A percentile compares a stretch with the other conserved stretches of the same genome.
phyloP scores from a whole-genome alignment of 75 land plant genomes.

The Selaginella moellendorffii region DNA sequence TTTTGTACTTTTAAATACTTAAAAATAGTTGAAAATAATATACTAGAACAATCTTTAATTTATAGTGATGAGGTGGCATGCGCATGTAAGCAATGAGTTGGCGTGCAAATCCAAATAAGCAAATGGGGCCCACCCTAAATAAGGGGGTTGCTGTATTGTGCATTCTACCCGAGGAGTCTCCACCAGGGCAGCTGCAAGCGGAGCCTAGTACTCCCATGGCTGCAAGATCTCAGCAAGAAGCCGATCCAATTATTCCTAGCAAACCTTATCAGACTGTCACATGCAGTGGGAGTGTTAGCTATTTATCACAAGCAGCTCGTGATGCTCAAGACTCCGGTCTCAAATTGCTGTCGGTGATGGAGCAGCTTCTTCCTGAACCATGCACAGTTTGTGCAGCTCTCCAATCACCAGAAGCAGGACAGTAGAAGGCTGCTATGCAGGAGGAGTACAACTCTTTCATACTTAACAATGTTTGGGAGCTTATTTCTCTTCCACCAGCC shows the following conservation, averaged over 20 bases:
- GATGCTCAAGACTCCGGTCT: constrained; percentile 3
- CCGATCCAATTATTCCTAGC: too few relatives aligned
- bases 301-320: neutral
- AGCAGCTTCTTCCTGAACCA: neutral
- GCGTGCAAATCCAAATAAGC: too few relatives aligned
- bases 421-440: neutral
- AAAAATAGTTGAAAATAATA: too few relatives aligned
- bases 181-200: neutral
- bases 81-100: too few relatives aligned
- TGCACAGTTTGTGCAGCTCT: neutral
- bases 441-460: neutral
- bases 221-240: too few relatives aligned
- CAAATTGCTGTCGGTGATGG: neutral
- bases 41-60: too few relatives aligned
- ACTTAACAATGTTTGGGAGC: neutral
- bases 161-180: too few relatives aligned
- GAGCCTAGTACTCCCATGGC: neutral
- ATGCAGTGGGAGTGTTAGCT: neutral
- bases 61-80: too few relatives aligned
- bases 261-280: neutral
- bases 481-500: neutral
- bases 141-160: too few relatives aligned
- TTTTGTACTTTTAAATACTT: too few relatives aligned
- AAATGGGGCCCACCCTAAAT: too few relatives aligned
- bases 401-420: neutral